A percentile compares a stretch with the other conserved stretches of the same genome.
Evolutionary conservation across 108 stramenopile species (phyloP).

Genomic region (Skeletonema menzelii): DNA sequence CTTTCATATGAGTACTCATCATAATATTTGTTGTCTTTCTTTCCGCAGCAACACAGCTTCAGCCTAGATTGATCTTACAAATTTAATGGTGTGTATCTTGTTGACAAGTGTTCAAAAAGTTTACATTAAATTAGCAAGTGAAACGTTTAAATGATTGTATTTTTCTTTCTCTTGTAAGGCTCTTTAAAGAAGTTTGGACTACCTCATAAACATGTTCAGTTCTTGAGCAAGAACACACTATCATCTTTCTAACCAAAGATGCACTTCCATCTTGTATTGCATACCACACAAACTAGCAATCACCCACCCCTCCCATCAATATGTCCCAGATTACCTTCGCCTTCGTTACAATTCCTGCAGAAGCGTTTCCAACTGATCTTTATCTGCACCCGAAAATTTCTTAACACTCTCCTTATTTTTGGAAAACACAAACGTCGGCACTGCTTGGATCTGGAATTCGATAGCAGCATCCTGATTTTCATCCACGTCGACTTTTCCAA

Average conservation of each 20-base stretch:
- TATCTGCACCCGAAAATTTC: slow-evolving; percentile 74
- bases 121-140: no score
- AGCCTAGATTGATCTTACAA: no score
- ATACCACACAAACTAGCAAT: background rate
- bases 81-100: no score
- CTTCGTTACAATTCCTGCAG: slow-evolving; percentile 29
- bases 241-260: no score
- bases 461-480: slow-evolving; percentile 67
- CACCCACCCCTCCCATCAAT: background rate
- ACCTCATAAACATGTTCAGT: no score
- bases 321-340: background rate
- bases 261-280: background rate
- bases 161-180: no score
- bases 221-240: background rate
- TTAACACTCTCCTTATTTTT: slow-evolving; percentile 48
- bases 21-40: no score
- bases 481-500: slow-evolving; percentile 84
- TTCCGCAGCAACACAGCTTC: no score
- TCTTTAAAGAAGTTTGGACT: no score
- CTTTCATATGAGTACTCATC: no score
- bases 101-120: no score
- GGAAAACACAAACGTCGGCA: slow-evolving; percentile 80
- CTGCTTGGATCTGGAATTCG: slow-evolving; percentile 68
- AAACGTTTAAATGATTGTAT: no score
- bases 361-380: slow-evolving; percentile 52